A percentile compares a stretch with the other conserved stretches of the same genome.
Evolutionary conservation across 768 basidiomycete genomes (phyloP).

Genomic region (Tricholoma sp.): DNA sequence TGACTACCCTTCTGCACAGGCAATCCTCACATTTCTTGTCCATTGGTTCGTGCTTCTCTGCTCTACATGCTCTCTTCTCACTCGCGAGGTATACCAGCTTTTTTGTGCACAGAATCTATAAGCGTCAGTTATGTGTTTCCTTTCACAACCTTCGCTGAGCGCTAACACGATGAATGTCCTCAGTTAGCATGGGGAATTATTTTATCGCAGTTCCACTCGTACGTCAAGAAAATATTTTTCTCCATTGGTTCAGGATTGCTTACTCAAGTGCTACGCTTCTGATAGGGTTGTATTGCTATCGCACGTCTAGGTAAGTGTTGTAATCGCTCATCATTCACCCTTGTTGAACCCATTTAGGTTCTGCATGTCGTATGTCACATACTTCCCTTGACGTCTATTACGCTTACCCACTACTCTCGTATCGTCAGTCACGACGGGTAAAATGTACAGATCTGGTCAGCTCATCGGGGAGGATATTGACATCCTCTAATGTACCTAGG

Average conservation of each 20-base stretch:
- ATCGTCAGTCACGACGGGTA: slow-evolving; percentile 10
- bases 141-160: background rate
- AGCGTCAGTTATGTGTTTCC: slow-evolving; percentile 20
- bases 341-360: slow-evolving; percentile 11
- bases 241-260: background rate
- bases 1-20: slow-evolving; percentile 18
- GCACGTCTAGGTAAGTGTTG: slow-evolving; percentile 22
- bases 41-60: slow-evolving; percentile 32
- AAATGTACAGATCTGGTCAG: slow-evolving; percentile 4
- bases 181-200: slow-evolving; percentile 32
- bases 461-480: too few species aligned
- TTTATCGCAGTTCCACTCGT: slow-evolving; percentile 30
- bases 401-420: background rate
- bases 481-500: background rate
- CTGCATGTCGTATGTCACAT: slow-evolving; percentile 19
- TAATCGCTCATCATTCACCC: background rate
- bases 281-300: slow-evolving; percentile 23
- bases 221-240: slow-evolving; percentile 4
- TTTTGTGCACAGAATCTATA: slow-evolving; percentile 37
- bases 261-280: background rate
- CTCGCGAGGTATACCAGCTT: slow-evolving; percentile 18
- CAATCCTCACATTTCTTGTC: slow-evolving; percentile 43
- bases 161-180: background rate
- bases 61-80: background rate
- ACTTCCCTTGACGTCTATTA: background rate